A percentile compares a stretch with the other conserved stretches of the same genome.
Evolutionary conservation across 495 filamentous ascomycete species (phyloP).

Genomic region (Daldinia vernicosa): DNA sequence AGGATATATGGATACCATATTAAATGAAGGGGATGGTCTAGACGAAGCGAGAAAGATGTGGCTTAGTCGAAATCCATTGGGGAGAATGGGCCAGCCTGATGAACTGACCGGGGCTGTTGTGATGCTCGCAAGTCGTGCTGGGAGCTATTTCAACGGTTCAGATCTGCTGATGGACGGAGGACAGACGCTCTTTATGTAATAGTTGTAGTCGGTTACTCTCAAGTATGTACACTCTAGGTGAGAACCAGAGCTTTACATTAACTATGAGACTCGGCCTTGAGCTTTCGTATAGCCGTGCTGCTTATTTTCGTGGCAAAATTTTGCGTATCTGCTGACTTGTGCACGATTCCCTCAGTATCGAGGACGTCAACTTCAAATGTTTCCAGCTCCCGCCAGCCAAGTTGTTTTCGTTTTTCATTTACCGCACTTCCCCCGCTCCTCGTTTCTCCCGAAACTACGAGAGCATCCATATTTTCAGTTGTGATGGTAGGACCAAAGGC

Average conservation of each 20-base stretch:
- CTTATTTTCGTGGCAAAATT: slow-evolving; percentile 87
- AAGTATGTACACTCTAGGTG: neutral
- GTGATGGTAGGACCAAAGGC: slow-evolving; percentile 92
- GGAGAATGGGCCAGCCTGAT: slow-evolving; percentile 71
- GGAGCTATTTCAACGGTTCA: slow-evolving; percentile 72
- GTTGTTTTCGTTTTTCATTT: slow-evolving; percentile 79
- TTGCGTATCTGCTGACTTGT: slow-evolving; percentile 54
- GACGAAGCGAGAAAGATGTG: slow-evolving; percentile 64
- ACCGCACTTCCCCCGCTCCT: slow-evolving; percentile 82
- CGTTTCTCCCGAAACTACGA: slow-evolving; percentile 92
- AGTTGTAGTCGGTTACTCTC: slow-evolving; percentile 1
- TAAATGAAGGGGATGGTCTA: slow-evolving; percentile 72
- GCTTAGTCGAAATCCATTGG: slow-evolving; percentile 70
- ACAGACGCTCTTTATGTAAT: slow-evolving; percentile 49
- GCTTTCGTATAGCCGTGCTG: slow-evolving; percentile 73
- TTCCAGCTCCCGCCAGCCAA: slow-evolving; percentile 78
- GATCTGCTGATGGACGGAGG: slow-evolving; percentile 55
- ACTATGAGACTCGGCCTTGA: slow-evolving; percentile 51
- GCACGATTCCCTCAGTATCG: slow-evolving; percentile 68
- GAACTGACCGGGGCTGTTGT: slow-evolving; percentile 75
- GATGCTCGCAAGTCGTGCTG: slow-evolving; percentile 68
- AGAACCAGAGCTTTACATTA: slow-evolving; percentile 9
- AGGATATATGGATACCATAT: slow-evolving; percentile 83
- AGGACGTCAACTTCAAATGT: slow-evolving; percentile 95
- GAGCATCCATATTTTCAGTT: slow-evolving; percentile 75